phyloP scores from a whole-genome alignment of 371 early-diverging fungal genomes.

The Paraphysoderma sedebokerense region DNA sequence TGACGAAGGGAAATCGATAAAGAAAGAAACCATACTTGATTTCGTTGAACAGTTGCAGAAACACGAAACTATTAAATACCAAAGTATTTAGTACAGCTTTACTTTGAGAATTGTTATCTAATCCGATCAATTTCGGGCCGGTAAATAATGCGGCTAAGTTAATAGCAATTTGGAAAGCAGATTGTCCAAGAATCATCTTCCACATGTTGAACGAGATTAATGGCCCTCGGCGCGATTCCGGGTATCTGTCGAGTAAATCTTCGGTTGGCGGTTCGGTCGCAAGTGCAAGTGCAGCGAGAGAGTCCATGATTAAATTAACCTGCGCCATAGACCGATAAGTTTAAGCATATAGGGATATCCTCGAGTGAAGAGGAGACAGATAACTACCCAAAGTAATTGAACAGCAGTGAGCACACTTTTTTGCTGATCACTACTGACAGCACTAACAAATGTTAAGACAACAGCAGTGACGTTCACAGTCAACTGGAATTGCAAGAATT shows the following conservation, averaged over 20 bases:
- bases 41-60: constrained; percentile 53
- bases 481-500: constrained; percentile 63
- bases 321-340: neutral
- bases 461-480: constrained; percentile 63
- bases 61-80: constrained; percentile 62
- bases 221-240: constrained; percentile 39
- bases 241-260: constrained; percentile 37
- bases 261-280: constrained; percentile 56
- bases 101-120: neutral
- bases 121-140: constrained; percentile 20
- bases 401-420: constrained; percentile 46
- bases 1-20: neutral
- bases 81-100: constrained; percentile 26
- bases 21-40: constrained; percentile 3
- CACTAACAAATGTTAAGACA: constrained; percentile 38
- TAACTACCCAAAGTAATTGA: constrained; percentile 58
- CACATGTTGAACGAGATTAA: constrained; percentile 50
- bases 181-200: constrained; percentile 54
- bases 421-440: constrained; percentile 22
- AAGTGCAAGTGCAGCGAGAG: constrained; percentile 53
- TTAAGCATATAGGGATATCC: neutral
- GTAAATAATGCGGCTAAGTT: constrained; percentile 32
- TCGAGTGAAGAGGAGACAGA: neutral
- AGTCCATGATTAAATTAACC: constrained; percentile 69
- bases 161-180: constrained; percentile 37